phyloP scores from a whole-genome alignment of 768 basidiomycete genomes.

The Russula griseocarnosa region DNA sequence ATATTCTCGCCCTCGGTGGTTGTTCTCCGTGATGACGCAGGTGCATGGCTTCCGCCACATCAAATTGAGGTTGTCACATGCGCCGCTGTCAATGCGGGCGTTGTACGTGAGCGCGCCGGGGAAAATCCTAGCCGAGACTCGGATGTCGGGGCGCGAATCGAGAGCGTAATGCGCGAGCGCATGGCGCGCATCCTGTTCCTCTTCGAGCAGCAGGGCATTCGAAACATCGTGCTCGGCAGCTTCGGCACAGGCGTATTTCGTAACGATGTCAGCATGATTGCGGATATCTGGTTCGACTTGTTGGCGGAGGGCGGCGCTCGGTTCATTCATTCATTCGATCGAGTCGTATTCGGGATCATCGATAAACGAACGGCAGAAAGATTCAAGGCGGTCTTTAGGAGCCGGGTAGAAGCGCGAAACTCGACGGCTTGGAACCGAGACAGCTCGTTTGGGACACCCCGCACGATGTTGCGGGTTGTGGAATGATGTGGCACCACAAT shows the following conservation, averaged over 20 bases:
- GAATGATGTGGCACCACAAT: conserved; percentile 56
- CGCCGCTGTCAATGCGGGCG: conserved; percentile 70
- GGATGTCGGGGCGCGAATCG: conserved; percentile 39
- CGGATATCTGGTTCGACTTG: conserved; percentile 61
- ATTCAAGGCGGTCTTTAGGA: conserved; percentile 40
- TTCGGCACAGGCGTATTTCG: conserved; percentile 78
- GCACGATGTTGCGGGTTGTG: conserved; percentile 16
- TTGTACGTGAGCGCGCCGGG: conserved; percentile 35
- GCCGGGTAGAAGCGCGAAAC: conserved; percentile 12
- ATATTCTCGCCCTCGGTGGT: conserved; percentile 63
- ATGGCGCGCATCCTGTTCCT: conserved; percentile 65
- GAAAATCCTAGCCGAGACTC: conserved; percentile 5
- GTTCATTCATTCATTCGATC: conserved; percentile 57
- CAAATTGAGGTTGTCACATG: conserved; percentile 64
- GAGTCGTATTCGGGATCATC: conserved; percentile 63
- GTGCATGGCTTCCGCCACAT: conserved; percentile 52
- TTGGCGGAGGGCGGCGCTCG: conserved; percentile 46
- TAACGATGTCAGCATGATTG: conserved; percentile 57
- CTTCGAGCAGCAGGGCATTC: conserved; percentile 58
- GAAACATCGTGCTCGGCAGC: conserved; percentile 62
- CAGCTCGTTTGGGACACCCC: background rate
- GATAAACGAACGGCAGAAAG: conserved; percentile 46
- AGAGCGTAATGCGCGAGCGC: conserved; percentile 58
- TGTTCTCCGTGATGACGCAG: conserved; percentile 61
- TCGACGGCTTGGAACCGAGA: background rate